phyloP scores from a whole-genome alignment of 2,329 filamentous ascomycete species.

The Didymella lethalis region DNA sequence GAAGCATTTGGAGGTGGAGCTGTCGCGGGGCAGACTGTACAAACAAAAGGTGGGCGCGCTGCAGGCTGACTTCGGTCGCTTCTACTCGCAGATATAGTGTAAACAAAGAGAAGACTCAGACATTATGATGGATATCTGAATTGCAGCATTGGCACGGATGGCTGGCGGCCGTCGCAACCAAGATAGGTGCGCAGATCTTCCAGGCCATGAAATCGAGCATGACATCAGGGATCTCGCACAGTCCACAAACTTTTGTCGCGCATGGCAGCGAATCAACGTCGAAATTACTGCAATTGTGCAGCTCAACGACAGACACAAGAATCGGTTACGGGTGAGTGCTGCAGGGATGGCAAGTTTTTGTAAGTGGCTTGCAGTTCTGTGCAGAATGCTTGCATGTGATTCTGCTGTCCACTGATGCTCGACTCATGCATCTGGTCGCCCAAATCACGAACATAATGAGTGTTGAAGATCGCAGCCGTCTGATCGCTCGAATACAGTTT shows the following conservation, averaged over 20 bases:
- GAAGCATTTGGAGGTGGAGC: conserved; percentile 27
- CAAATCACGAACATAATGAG: background rate
- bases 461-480: background rate
- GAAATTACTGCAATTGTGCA: conserved; percentile 19
- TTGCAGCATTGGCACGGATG: conserved; percentile 6
- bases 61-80: conserved; percentile 2
- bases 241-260: conserved; percentile 5
- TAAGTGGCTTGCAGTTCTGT: conserved; percentile 17
- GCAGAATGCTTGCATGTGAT: conserved; percentile 18
- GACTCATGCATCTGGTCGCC: background rate
- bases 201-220: conserved; percentile 2
- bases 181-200: background rate
- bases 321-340: conserved; percentile 17
- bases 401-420: background rate
- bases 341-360: conserved; percentile 18
- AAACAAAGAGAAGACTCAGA: conserved; percentile 16
- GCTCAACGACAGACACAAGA: conserved; percentile 22
- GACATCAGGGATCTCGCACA: conserved; percentile 10
- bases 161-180: conserved; percentile 19
- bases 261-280: conserved; percentile 18
- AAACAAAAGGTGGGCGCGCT: conserved; percentile 6
- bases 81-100: conserved; percentile 5
- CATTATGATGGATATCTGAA: conserved; percentile 16
- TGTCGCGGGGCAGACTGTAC: conserved; percentile 4
- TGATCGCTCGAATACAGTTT: background rate